Evolutionary conservation across 371 early-diverging fungal species (phyloP), one percentile per base, ranked within the genome.

Genomic region (Lichtheimia ornata): DNA sequence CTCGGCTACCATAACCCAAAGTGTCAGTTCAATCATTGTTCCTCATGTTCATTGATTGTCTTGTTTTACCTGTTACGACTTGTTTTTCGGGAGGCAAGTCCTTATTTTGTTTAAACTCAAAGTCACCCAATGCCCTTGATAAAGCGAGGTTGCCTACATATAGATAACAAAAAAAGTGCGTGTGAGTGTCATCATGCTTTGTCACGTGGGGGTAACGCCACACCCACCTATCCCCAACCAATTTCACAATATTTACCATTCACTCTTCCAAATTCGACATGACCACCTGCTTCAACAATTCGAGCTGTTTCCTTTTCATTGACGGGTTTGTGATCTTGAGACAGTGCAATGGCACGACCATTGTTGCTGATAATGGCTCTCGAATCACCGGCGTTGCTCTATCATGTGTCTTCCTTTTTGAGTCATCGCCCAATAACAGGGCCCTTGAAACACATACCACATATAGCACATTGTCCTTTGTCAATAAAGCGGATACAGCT

Each of bases 381-480:
- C 45, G 96, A 96, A 78, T 98, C 98, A 50, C 98, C 98, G 12
- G 96, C 95, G 65, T 98, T 98, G 47, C 88, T 93, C 84, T 88
- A 71, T 50, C 40, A 22, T 17, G 53, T 50, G 17, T 22, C 41
- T 59, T 59, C 43, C 61, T 43, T 41, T 61, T 59, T 53, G 52
- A 42, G 43, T 41, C 50, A 22, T 47, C 11, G 11, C 22, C 22
- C 18, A 47, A 47, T n/a, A 47, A 25, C 25, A 30, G 25, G 44
- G 18, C 22, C 30, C 6, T 28, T 42, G 25, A 60, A 52, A 53
- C 47, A 73, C 76, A 35, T 73, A 80, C 76, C 63, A 77, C 73
- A 62, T 72, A 73, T 64, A 86, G 69, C 53, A 69, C 59, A 58
- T 82, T 47, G 50, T 72, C 56, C 70, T 88, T 85, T 58, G 96